Evolutionary conservation across 768 basidiomycete genomes (phyloP), one percentile per base, ranked within the genome.

Genomic region (Gelatoporia subvermispora): DNA sequence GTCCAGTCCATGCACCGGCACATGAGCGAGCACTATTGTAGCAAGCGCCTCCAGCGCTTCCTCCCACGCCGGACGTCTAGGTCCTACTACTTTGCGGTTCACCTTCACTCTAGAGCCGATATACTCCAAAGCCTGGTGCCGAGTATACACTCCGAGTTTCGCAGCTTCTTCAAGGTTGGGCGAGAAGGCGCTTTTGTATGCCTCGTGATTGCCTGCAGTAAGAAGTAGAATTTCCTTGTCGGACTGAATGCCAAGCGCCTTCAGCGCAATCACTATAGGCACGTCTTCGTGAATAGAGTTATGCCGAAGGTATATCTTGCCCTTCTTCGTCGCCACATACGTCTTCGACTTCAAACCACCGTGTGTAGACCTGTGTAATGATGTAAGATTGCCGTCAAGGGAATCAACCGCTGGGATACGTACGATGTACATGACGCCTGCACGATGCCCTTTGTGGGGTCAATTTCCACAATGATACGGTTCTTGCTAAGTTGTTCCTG

Each of bases 401-500:
- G 51, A 4, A 18, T 31, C 22, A n/a, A 35, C 20, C 25, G 41
- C 43, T 8, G 16, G 20, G 46, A 21, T 34, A 75, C 92, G 63
- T 60, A 94, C 90, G 93, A 96, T 43, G 94, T 97, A 68, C 94
- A 96, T 3, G 92, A 93, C 2, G 95, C 93, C 64, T 92, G 92
- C 0, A 96, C 93, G 35, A 86, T 72, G 4, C 89, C 90, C 67
- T 98, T 97, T 36, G 83, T 83, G 18, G 77, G 69, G 67, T 98
- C 96, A 5, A 85, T 88, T 72, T 98, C 96, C 52, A 99, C 96
- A 56, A 99, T 97, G 63, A 99, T 99, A 36, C 96, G 81, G 67
- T 99, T 98, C 76, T 98, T 98, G 76, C 91, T 94, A 61, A 98
- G 70, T 69, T 99, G 96, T 65, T 98, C 96, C 66, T 99, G 96